These are phyloP conservation scores for Leccinum cinnamomeum DNA, from an alignment of 1,284 basidiomycete genomes.

Conservation along the genomic window DNA sequence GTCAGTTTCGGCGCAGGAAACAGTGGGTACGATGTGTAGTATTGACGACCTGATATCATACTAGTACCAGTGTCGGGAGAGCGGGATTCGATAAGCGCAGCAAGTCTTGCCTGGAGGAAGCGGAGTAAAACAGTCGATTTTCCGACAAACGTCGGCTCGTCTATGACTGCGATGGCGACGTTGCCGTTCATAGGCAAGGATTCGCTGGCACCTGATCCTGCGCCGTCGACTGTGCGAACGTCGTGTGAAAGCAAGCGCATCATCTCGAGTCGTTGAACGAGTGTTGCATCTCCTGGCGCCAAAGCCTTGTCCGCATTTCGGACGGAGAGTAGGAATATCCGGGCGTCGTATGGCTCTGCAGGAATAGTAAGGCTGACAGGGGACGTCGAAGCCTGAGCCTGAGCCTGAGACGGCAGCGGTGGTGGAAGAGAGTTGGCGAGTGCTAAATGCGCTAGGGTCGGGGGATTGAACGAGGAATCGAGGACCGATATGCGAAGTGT, in stretches of 20 bases:
- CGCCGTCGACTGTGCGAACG: conserved; percentile 32
- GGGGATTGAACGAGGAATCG: conserved; percentile 95
- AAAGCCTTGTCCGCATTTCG: conserved; percentile 88
- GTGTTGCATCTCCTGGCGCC: conserved; percentile 71
- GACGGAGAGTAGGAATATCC: conserved; percentile 81
- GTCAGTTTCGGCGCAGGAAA: conserved; percentile 45
- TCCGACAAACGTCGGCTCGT: conserved; percentile 86
- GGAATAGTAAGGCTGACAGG: conserved; percentile 9
- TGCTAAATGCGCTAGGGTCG: conserved; percentile 83
- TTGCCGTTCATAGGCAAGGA: conserved; percentile 38
- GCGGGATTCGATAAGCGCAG: conserved; percentile 18
- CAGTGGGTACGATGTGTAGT: conserved; percentile 16
- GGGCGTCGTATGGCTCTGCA: conserved; percentile 60
- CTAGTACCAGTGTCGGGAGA: not conserved
- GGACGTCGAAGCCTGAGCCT: not conserved
- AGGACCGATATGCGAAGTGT: conserved; percentile 64
- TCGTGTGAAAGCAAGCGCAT: conserved; percentile 67
- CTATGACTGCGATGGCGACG: conserved; percentile 79
- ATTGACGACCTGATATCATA: not conserved
- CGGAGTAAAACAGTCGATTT: conserved; percentile 70
- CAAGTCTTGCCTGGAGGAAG: conserved; percentile 47
- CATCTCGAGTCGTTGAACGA: conserved; percentile 79
- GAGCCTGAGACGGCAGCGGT: not conserved
- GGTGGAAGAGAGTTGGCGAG: conserved; percentile 56
- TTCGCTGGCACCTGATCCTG: conserved; percentile 5